Conservation (phyloP, 2,329 filamentous ascomycete species). For the Boeremia lycopersici region DNA sequence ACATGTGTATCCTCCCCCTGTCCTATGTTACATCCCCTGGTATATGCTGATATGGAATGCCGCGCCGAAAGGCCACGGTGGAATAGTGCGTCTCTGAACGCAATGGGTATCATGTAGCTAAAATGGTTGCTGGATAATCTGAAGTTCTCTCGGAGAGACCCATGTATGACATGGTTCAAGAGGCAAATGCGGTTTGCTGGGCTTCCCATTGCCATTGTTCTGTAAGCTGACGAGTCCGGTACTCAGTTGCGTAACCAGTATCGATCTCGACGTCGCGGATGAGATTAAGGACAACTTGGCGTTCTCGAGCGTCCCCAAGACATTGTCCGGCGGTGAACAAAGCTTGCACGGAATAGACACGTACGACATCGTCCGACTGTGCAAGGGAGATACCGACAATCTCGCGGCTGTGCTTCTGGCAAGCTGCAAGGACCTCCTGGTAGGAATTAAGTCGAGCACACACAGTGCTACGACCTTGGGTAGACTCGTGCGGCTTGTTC, state of each 20-base stretch:
- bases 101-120: constrained; percentile 14
- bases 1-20: constrained; percentile 7
- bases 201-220: constrained; percentile 54
- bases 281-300: constrained; percentile 60
- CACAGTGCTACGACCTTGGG: constrained; percentile 58
- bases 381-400: constrained; percentile 66
- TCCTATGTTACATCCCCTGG: background rate
- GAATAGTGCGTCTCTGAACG: constrained; percentile 2
- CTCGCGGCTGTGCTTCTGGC: constrained; percentile 63
- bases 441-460: constrained; percentile 62
- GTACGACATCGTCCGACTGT: constrained; percentile 61
- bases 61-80: background rate
- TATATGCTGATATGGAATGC: background rate
- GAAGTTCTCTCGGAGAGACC: background rate
- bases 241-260: constrained; percentile 67
- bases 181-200: constrained; percentile 25
- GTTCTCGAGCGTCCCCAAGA: constrained; percentile 60
- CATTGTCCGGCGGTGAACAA: constrained; percentile 68
- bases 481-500: constrained; percentile 64
- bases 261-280: constrained; percentile 66
- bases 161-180: constrained; percentile 15
- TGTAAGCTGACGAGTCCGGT: constrained; percentile 61
- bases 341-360: constrained; percentile 64
- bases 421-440: constrained; percentile 61
- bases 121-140: background rate